A percentile compares a stretch with the other conserved stretches of the same genome.
Evolutionary conservation across 169 alveolate species (phyloP).

Genomic region (Fabrea salina): DNA sequence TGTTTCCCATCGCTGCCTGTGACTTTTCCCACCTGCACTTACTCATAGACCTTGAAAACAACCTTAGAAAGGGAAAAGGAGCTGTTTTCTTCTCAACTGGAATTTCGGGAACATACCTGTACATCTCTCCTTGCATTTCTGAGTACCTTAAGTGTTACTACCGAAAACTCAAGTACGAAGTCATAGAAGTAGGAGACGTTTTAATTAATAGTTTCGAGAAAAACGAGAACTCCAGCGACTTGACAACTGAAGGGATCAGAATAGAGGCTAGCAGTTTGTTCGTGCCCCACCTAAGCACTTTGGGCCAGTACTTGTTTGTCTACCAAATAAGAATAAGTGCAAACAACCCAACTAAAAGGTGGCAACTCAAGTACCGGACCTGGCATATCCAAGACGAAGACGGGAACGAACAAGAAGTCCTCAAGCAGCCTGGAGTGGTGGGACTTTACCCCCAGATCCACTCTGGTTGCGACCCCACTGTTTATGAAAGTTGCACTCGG

Average conservation of each 20-base stretch:
- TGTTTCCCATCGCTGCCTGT: background rate
- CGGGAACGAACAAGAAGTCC: background rate
- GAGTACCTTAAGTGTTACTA: background rate
- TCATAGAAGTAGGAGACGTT: background rate
- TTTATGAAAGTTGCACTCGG: background rate
- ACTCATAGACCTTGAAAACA: background rate
- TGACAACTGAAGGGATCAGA: slow-evolving; percentile 10
- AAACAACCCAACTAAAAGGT: background rate
- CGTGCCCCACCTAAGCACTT: background rate
- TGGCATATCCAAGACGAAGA: background rate
- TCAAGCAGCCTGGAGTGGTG: slow-evolving; percentile 16
- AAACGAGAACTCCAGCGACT: background rate
- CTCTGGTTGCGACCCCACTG: background rate
- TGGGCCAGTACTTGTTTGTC: background rate
- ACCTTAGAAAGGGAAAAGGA: background rate
- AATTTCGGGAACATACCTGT: background rate
- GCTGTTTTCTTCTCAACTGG: background rate
- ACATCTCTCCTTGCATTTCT: background rate
- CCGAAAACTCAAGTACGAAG: background rate
- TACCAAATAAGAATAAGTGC: background rate
- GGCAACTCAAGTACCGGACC: background rate
- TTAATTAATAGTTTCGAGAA: background rate
- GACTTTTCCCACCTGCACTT: background rate
- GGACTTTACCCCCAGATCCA: slow-evolving; percentile 12
- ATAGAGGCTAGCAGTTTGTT: background rate